phyloP scores from a whole-genome alignment of 169 alveolate genomes.

The Toxoplasma gondii region DNA sequence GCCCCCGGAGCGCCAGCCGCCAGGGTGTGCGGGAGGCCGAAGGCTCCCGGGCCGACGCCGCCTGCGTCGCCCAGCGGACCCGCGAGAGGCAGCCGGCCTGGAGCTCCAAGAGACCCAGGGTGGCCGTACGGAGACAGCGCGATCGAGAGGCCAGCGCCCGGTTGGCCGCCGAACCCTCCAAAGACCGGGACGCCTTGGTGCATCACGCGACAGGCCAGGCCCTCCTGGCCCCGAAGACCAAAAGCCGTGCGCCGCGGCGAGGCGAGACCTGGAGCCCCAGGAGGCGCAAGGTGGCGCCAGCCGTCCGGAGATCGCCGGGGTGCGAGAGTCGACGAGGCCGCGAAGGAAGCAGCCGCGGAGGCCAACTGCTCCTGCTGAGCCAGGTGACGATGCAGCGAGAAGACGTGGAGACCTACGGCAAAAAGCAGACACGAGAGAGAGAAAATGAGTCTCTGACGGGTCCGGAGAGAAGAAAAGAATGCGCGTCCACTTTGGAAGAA shows the following conservation, averaged over 20 bases:
- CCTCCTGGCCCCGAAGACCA: background rate
- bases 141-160: background rate
- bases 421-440: background rate
- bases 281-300: background rate
- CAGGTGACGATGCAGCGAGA: conserved; percentile 4
- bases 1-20: background rate
- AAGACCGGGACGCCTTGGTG: background rate
- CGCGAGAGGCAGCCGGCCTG: background rate
- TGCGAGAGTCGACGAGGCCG: background rate
- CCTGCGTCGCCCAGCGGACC: background rate
- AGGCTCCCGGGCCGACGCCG: background rate
- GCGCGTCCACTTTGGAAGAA: no score
- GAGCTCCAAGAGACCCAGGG: background rate
- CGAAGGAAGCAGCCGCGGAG: background rate
- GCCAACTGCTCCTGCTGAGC: conserved; percentile 37
- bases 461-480: no score
- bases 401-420: background rate
- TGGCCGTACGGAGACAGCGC: background rate
- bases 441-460: no score
- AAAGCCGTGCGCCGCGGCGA: background rate
- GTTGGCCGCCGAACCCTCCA: background rate
- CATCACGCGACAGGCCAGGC: background rate
- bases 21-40: background rate
- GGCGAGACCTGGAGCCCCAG: background rate
- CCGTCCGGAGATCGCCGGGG: background rate